Percentiles rank a stretch among this genome's conserved stretches.
Conservation (phyloP, 192 early-diverging fungal genomes). For the Kickxella alabastrina region DNA sequence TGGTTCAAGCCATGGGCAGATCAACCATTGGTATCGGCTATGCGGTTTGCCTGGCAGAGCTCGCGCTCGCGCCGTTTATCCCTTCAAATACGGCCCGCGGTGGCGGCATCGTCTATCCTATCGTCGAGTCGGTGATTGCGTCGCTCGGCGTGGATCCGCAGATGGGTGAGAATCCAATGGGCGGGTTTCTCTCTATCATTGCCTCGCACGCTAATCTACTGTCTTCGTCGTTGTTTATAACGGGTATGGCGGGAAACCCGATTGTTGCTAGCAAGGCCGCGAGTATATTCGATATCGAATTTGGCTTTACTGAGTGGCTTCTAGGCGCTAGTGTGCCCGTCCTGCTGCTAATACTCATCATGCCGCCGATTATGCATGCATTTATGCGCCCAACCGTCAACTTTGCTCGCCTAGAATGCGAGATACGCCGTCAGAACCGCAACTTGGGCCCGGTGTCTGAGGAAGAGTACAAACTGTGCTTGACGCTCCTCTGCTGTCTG, state of each 20-base stretch:
- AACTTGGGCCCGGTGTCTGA: slow-evolving; percentile 21
- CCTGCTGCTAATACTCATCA: slow-evolving; percentile 26
- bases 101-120: slow-evolving; percentile 71
- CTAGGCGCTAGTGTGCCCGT: slow-evolving; percentile 55
- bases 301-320: slow-evolving; percentile 65
- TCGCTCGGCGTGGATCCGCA: slow-evolving; percentile 49
- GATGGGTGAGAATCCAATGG: slow-evolving; percentile 32
- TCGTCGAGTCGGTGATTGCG: slow-evolving; percentile 63
- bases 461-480: slow-evolving; percentile 49
- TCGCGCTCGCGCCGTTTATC: slow-evolving; percentile 65
- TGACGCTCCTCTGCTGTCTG: slow-evolving; percentile 55
- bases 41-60: slow-evolving; percentile 54
- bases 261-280: slow-evolving; percentile 60
- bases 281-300: slow-evolving; percentile 60
- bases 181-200: slow-evolving; percentile 59
- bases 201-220: slow-evolving; percentile 68
- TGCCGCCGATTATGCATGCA: slow-evolving; percentile 31
- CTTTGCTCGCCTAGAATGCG: slow-evolving; percentile 14
- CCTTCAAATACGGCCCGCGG: slow-evolving; percentile 73
- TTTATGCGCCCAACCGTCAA: slow-evolving; percentile 33
- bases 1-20: slow-evolving; percentile 54
- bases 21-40: slow-evolving; percentile 57
- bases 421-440: slow-evolving; percentile 19
- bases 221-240: slow-evolving; percentile 68
- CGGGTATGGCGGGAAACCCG: slow-evolving; percentile 73